Base-by-base conservation (phyloP, 345 rosid species). In the Barbarea vulgaris region DNA sequence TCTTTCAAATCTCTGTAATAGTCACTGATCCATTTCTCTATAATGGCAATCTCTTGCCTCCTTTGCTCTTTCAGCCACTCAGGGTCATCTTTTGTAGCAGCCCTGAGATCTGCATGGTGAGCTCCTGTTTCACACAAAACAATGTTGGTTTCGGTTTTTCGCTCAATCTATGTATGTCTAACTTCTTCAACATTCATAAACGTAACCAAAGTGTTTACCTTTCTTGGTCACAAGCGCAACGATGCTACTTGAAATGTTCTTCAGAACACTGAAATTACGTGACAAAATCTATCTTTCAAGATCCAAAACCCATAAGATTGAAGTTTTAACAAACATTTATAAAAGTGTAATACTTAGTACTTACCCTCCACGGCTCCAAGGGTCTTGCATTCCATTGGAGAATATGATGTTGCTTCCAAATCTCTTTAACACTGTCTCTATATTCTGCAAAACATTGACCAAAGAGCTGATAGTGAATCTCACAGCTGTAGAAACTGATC, bases 341-440 rank as follows among this genome's bases (percentile, higher is more conserved):
- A 73, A 51, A 22, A 14, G 21, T 19, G 25, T 15, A 25, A 4
- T 64, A 71, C 10, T 62, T 47, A 47, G 52, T 47, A 47, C 81
- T 81, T 30, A 89, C 94, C 97, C 78, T 82, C 97, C 97, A 76
- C 94, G 82, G 76, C 97, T 89, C 91, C 91, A 87, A 0, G 93
- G 93, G 59, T 91, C 95, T 52, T 84, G 88, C 91, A 87, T 69
- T 69, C 93, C 93, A 70, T 87, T 89, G 50, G 95, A 91, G 64
- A 91, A 87, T 75, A 89, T 84, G 52, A 91, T 87, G 78, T 89
- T 89, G 75, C 91, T 80, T 33, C 88, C 90, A 4, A 78, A 87
- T 76, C 89, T 86, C 81, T 83, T 85, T 69, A 87, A 74, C 4
- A 83, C 92, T 48, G 62, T 74, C 72, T 80, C 75, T 15, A 84